phyloP scores from a whole-genome alignment of 257 asterid genomes.

The Przewalskia tangutica region DNA sequence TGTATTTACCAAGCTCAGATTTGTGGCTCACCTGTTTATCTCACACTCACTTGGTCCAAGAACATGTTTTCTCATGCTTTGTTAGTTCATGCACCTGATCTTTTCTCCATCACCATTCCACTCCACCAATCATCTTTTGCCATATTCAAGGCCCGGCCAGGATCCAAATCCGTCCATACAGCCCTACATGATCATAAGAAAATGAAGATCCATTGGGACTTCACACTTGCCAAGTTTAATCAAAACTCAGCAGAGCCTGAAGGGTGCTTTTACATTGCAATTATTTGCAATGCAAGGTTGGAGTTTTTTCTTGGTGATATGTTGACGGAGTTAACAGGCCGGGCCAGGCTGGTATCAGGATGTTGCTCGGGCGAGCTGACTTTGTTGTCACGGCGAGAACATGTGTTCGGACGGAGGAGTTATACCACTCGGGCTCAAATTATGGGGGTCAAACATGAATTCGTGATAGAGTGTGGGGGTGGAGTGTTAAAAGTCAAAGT shows the following conservation, averaged over 20 bases:
- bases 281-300: conserved; percentile 15
- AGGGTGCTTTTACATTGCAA: conserved; percentile 18
- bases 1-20: conserved; percentile 28
- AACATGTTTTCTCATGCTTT: conserved; percentile 21
- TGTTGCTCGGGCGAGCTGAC: conserved; percentile 7
- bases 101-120: conserved; percentile 17
- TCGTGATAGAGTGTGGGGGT: conserved; percentile 24
- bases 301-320: conserved; percentile 27
- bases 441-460: conserved; percentile 24
- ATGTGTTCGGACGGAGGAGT: conserved; percentile 23
- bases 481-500: conserved; percentile 29
- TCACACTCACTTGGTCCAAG: conserved; percentile 34
- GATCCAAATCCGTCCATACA: conserved; percentile 21
- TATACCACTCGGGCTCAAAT: conserved; percentile 18
- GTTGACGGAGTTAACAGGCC: conserved; percentile 7
- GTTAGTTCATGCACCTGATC: conserved; percentile 17
- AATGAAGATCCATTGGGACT: conserved; percentile 27
- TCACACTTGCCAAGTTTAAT: conserved; percentile 17
- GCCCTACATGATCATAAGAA: background rate
- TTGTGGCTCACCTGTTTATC: conserved; percentile 12
- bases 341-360: conserved; percentile 3
- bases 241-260: conserved; percentile 27
- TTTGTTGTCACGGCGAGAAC: conserved; percentile 23
- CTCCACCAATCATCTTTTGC: conserved; percentile 21
- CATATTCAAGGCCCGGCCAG: conserved; percentile 16